Evolutionary conservation across 2,329 filamentous ascomycete genomes (phyloP), one percentile per base, ranked within the genome.

Genomic region (Teratosphaeriaceae sp.): DNA sequence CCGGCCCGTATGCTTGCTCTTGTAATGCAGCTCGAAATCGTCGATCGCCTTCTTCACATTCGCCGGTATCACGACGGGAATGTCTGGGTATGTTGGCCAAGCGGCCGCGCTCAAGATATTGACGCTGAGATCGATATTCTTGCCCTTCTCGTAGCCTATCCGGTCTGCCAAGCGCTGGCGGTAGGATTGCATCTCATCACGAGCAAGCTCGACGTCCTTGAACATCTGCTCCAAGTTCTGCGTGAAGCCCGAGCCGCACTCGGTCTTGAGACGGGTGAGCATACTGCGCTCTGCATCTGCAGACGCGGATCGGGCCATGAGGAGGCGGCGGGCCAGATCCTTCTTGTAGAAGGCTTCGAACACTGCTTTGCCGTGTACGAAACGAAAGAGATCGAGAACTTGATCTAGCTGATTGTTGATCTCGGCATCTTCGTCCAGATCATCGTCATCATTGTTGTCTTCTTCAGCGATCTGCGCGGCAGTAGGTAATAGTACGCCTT

Each of bases 291-390:
- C 94, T 0, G 92, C 90, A 65, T 98, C 92, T 43, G 90, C 85
- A 59, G 88, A 96, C 18, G 90, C 89, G 61, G 88, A 96, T 50
- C 89, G 80, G 29, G 84, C 84, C 87, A 97, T 89, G 43, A 99
- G 74, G 31, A 99, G 69, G 36, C 92, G 79, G 13, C 89, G 79
- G 1, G 94, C 90, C 39, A 99, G 75, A 59, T 97, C 92, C 58
- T 92, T 94, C 72, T 98, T 98, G 76, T 99, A 99, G 62, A 98
- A 98, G 1, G 92, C 90, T 63, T 98, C 92, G 50, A 99, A 98
- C 0, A 96, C 86, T 43, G 94, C 90, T 64, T 98, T 98, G 52
- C 92, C 92, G 60, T 97, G 84, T 24, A 99, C 87, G 63, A 97
- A 97, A 4, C 94, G 80, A 75, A 98, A 98, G 3, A 99, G 73